phyloP scores from a whole-genome alignment of 257 asterid species.

The Solanum habrochaites region DNA sequence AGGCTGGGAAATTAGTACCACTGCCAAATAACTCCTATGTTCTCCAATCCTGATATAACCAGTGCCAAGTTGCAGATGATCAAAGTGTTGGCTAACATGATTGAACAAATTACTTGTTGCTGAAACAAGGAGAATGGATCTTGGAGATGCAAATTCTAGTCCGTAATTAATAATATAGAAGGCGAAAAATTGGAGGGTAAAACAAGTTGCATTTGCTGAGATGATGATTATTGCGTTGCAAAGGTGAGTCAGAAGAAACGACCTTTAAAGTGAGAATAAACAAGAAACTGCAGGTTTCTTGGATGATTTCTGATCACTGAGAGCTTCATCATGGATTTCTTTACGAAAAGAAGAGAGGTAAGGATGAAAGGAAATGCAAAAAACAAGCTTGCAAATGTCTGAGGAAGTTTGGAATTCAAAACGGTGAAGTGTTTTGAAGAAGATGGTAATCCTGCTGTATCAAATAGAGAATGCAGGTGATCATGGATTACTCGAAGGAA shows the following conservation, averaged over 20 bases:
- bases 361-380: slow-evolving; percentile 45
- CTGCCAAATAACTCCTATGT: no score
- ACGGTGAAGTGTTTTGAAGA: slow-evolving; percentile 36
- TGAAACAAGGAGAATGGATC: slow-evolving; percentile 24
- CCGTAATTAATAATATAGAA: slow-evolving; percentile 22
- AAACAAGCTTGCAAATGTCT: slow-evolving; percentile 35
- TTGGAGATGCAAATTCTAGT: slow-evolving; percentile 26
- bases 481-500: slow-evolving; percentile 28
- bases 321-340: slow-evolving; percentile 23
- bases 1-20: no score
- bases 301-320: slow-evolving; percentile 2
- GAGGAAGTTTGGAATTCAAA: slow-evolving; percentile 57
- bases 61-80: no score
- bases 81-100: no score
- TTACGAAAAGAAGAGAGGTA: slow-evolving; percentile 55
- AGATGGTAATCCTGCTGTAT: slow-evolving; percentile 60
- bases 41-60: no score
- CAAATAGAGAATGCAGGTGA: slow-evolving; percentile 33
- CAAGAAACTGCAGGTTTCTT: neutral
- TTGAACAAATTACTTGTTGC: slow-evolving; percentile 48
- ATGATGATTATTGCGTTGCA: slow-evolving; percentile 44
- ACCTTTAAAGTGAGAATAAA: slow-evolving; percentile 16
- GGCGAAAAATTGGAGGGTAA: slow-evolving; percentile 24
- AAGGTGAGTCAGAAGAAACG: slow-evolving; percentile 39
- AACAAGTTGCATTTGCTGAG: slow-evolving; percentile 61